phyloP scores from a whole-genome alignment of 257 asterid species.

The Solanum peruvianum region DNA sequence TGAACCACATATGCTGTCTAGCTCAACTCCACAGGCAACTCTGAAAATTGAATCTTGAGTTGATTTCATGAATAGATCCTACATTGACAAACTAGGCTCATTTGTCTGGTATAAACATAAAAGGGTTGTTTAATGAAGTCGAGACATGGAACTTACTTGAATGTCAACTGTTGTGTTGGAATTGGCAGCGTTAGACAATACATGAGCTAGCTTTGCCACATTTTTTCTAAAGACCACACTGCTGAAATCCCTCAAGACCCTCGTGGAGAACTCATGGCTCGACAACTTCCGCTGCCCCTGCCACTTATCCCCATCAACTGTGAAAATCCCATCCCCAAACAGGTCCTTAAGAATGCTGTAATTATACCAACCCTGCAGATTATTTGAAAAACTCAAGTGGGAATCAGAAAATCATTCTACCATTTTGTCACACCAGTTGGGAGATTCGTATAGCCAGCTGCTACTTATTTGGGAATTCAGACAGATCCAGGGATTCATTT shows the following conservation, averaged over 20 bases:
- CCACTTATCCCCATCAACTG: slow-evolving; percentile 40
- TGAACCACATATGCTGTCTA: slow-evolving; percentile 38
- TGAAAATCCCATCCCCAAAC: slow-evolving; percentile 34
- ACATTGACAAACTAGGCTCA: background rate
- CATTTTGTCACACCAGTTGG: background rate
- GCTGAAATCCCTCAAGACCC: slow-evolving; percentile 30
- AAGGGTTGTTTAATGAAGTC: background rate
- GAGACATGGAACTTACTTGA: background rate
- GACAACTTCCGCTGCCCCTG: slow-evolving; percentile 29
- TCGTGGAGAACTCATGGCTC: slow-evolving; percentile 33
- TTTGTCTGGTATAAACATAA: background rate
- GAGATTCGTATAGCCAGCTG: background rate
- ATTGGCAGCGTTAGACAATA: slow-evolving; percentile 11
- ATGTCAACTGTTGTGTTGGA: slow-evolving; percentile 11
- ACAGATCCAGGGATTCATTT: background rate
- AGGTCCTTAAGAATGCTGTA: slow-evolving; percentile 25
- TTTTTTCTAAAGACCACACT: slow-evolving; percentile 21
- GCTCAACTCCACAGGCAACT: slow-evolving; percentile 48
- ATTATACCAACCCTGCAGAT: slow-evolving; percentile 19
- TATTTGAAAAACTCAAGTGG: background rate
- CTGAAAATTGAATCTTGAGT: slow-evolving; percentile 40
- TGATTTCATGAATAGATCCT: slow-evolving; percentile 42
- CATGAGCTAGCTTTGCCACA: slow-evolving; percentile 20
- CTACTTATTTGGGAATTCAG: background rate
- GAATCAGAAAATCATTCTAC: background rate